A percentile compares a stretch with the other conserved stretches of the same genome.
Conservation (phyloP, 2,329 filamentous ascomycete genomes). For the Purpureocillium lavendulum region DNA sequence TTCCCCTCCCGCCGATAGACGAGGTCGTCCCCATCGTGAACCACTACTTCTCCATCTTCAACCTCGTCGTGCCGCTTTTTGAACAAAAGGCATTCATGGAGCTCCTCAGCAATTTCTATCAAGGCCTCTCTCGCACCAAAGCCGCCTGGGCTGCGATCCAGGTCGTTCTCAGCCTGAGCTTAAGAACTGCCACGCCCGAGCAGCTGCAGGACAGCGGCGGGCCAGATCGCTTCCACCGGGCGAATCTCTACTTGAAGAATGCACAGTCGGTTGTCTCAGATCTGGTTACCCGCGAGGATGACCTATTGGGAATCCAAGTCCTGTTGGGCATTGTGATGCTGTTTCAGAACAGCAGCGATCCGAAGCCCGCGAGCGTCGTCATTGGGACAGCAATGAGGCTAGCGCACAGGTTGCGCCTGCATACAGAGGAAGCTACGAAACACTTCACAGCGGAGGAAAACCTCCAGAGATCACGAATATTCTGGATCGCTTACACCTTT, state of each 20-base stretch:
- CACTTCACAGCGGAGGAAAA: slow-evolving; percentile 18
- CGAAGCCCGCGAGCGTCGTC: slow-evolving; percentile 26
- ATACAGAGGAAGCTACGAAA: slow-evolving; percentile 17
- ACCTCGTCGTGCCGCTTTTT: slow-evolving; percentile 28
- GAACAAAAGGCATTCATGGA: slow-evolving; percentile 25
- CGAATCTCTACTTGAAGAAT: slow-evolving; percentile 24
- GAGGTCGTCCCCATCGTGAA: slow-evolving; percentile 27
- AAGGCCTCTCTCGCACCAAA: slow-evolving; percentile 9
- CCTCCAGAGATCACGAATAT: slow-evolving; percentile 26
- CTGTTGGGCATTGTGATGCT: slow-evolving; percentile 28
- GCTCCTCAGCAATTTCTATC: slow-evolving; percentile 26
- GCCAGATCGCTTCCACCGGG: slow-evolving; percentile 11
- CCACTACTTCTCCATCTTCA: slow-evolving; percentile 27
- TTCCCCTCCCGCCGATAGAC: slow-evolving; percentile 22
- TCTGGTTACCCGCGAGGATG: slow-evolving; percentile 26
- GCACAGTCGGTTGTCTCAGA: slow-evolving; percentile 29
- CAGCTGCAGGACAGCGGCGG: slow-evolving; percentile 4
- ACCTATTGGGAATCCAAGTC: slow-evolving; percentile 28
- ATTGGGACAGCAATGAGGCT: slow-evolving; percentile 29
- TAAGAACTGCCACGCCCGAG: slow-evolving; percentile 13
- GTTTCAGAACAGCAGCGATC: slow-evolving; percentile 27
- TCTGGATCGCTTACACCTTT: slow-evolving; percentile 31
- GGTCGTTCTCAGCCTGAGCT: slow-evolving; percentile 27
- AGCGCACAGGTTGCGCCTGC: slow-evolving; percentile 26
- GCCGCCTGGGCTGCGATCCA: slow-evolving; percentile 29